Evolutionary conservation across 352 stramenopile genomes (phyloP).

Genomic region (Pythium plurisporium): DNA sequence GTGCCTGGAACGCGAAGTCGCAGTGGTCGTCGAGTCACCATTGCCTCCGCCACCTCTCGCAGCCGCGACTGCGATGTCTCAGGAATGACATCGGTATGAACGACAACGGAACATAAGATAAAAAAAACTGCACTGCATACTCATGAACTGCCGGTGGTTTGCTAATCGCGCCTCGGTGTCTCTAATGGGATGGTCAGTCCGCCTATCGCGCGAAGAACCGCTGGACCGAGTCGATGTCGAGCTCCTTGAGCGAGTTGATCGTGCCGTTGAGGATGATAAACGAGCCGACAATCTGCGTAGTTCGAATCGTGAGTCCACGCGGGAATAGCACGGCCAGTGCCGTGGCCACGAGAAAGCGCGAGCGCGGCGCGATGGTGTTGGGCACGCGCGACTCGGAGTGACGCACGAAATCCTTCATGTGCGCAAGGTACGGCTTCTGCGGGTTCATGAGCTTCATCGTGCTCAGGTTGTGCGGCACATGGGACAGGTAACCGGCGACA

Average conservation of each 20-base stretch:
- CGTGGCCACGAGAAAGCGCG: constrained; percentile 62
- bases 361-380: constrained; percentile 61
- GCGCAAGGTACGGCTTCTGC: constrained; percentile 75
- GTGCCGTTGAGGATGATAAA: constrained; percentile 94
- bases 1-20: constrained; percentile 25
- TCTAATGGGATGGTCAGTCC: not conserved
- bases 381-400: constrained; percentile 80
- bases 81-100: not conserved
- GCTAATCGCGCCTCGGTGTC: not conserved
- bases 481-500: constrained; percentile 90
- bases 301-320: constrained; percentile 86
- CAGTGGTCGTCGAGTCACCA: constrained; percentile 46
- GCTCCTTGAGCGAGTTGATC: constrained; percentile 87
- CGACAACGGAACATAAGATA: not conserved
- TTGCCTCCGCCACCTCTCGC: constrained; percentile 34
- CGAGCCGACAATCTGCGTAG: constrained; percentile 89
- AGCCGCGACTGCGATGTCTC: not conserved
- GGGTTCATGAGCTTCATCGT: constrained; percentile 95
- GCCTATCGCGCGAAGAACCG: constrained; percentile 30
- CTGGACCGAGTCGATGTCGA: constrained; percentile 55
- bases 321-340: constrained; percentile 84
- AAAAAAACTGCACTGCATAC: constrained; percentile 3
- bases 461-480: constrained; percentile 95
- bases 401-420: constrained; percentile 85
- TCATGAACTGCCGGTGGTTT: not conserved